These are phyloP conservation scores for Sporothrix schenckii DNA, from an alignment of 2,329 filamentous ascomycete genomes.

Conservation along the genomic window DNA sequence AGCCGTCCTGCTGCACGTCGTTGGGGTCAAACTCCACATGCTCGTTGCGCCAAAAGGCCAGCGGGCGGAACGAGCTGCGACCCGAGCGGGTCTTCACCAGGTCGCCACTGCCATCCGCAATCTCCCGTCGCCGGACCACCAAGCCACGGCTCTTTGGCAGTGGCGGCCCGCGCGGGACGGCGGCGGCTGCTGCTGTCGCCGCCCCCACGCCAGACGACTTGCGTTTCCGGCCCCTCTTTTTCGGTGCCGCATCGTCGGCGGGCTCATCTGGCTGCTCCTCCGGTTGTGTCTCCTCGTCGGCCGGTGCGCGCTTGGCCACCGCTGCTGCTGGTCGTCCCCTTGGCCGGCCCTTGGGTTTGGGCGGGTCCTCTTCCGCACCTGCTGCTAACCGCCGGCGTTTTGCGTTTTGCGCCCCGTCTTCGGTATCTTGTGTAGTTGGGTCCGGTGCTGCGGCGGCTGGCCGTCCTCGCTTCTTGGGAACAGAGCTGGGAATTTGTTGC, in stretches of 20 bases:
- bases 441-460: constrained; percentile 31
- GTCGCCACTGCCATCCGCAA: constrained; percentile 46
- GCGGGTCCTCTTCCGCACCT: constrained; percentile 30
- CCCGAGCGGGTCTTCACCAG: constrained; percentile 71
- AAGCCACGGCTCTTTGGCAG: constrained; percentile 59
- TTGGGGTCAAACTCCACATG: constrained; percentile 69
- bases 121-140: constrained; percentile 54
- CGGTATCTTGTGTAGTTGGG: constrained; percentile 37
- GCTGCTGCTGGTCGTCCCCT: constrained; percentile 32
- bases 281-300: neutral
- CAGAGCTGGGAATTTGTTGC: constrained; percentile 10
- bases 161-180: constrained; percentile 57
- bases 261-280: constrained; percentile 12
- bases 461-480: constrained; percentile 28
- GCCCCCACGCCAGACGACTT: constrained; percentile 50
- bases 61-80: constrained; percentile 73
- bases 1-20: constrained; percentile 53
- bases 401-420: constrained; percentile 38
- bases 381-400: constrained; percentile 32
- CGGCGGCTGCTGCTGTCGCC: constrained; percentile 51
- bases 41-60: constrained; percentile 88
- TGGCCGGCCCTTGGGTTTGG: constrained; percentile 26
- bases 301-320: neutral
- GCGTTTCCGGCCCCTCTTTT: constrained; percentile 37
- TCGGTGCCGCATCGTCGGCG: constrained; percentile 16